These are phyloP conservation scores for Xylaria polymorpha DNA, from an alignment of 2,329 filamentous ascomycete species.

Conservation along the genomic window DNA sequence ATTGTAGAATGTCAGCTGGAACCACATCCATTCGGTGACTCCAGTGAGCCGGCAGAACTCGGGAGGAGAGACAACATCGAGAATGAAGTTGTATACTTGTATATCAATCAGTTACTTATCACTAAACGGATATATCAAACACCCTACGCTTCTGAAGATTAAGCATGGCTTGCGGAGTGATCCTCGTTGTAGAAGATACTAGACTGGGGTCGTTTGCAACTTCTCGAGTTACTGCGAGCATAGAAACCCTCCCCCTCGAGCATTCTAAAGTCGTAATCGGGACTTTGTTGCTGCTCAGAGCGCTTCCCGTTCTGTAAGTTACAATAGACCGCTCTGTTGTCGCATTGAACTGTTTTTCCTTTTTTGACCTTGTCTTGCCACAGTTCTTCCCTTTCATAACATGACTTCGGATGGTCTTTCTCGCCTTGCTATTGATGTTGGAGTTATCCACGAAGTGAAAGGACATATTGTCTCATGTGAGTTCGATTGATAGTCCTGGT, in stretches of 20 bases:
- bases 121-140: not conserved
- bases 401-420: conserved; percentile 41
- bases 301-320: not conserved
- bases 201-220: conserved; percentile 21
- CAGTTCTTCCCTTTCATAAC: conserved; percentile 44
- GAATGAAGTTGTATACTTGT: conserved; percentile 29
- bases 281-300: not conserved
- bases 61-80: conserved; percentile 26
- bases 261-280: not conserved
- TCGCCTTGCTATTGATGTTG: conserved; percentile 30
- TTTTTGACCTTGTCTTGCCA: conserved; percentile 34
- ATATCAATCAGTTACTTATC: conserved; percentile 3
- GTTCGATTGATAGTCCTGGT: not conserved
- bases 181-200: conserved; percentile 4
- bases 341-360: not conserved
- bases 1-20: conserved; percentile 28
- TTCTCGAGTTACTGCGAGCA: conserved; percentile 24
- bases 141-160: conserved; percentile 28
- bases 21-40: conserved; percentile 30
- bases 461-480: conserved; percentile 23
- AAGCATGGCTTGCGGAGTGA: conserved; percentile 20
- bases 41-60: conserved; percentile 26
- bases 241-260: not conserved
- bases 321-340: not conserved
- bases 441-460: conserved; percentile 38